Conservation (phyloP, 2,329 filamentous ascomycete genomes). For the Epichloe coenophiala region DNA sequence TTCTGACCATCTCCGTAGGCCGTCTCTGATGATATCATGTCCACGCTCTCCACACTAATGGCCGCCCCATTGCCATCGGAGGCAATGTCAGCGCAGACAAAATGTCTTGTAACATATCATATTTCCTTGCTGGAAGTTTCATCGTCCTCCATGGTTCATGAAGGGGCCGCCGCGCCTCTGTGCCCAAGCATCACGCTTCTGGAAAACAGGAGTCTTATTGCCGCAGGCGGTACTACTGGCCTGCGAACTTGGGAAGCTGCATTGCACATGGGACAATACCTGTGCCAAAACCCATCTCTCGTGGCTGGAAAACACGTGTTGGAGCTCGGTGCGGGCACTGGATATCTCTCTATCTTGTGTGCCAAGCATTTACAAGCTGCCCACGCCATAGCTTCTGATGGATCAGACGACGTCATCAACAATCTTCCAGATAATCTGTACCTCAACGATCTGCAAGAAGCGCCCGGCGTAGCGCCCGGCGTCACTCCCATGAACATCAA, state of each 20-base stretch:
- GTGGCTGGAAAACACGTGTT: constrained; percentile 46
- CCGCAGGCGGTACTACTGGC: constrained; percentile 60
- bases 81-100: constrained; percentile 51
- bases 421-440: constrained; percentile 54
- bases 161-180: background rate
- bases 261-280: constrained; percentile 57
- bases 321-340: constrained; percentile 65
- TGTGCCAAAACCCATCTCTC: constrained; percentile 33
- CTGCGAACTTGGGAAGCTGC: constrained; percentile 73
- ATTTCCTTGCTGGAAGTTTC: constrained; percentile 21
- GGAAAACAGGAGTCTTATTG: constrained; percentile 56
- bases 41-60: constrained; percentile 51
- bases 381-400: constrained; percentile 57
- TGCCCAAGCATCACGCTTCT: constrained; percentile 43
- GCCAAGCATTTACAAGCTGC: constrained; percentile 48
- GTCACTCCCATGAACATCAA: constrained; percentile 42
- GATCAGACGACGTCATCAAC: constrained; percentile 58
- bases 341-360: constrained; percentile 61
- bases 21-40: constrained; percentile 70
- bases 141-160: constrained; percentile 7
- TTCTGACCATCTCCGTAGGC: constrained; percentile 41
- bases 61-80: constrained; percentile 50
- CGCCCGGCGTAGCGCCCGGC: constrained; percentile 23
- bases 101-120: constrained; percentile 62
- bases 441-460: constrained; percentile 49